Percentiles rank a stretch among this genome's conserved stretches.
Evolutionary conservation across 2,329 filamentous ascomycete species (phyloP).

Genomic region (Tolypocladium album): DNA sequence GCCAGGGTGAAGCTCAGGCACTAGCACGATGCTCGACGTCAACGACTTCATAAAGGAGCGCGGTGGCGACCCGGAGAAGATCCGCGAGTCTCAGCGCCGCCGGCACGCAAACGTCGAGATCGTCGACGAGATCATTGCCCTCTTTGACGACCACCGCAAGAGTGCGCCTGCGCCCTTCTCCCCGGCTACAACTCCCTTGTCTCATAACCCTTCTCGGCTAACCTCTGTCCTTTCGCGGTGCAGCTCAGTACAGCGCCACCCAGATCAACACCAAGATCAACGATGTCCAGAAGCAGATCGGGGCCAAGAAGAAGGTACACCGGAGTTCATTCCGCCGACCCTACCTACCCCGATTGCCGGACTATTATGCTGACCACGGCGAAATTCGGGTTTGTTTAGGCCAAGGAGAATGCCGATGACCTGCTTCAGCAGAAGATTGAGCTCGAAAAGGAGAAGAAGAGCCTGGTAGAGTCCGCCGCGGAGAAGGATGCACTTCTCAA

Average conservation of each 20-base stretch:
- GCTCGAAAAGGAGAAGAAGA: slow-evolving; percentile 74
- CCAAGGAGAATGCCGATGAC: slow-evolving; percentile 78
- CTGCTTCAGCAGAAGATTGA: slow-evolving; percentile 68
- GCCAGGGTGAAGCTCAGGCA: no score
- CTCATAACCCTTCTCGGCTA: not conserved
- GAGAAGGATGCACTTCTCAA: slow-evolving; percentile 67
- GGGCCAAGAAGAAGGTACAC: slow-evolving; percentile 73
- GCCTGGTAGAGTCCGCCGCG: slow-evolving; percentile 59
- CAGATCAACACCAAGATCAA: slow-evolving; percentile 83
- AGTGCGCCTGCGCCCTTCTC: slow-evolving; percentile 40
- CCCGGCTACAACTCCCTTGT: not conserved
- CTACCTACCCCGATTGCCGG: not conserved
- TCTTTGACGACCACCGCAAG: slow-evolving; percentile 77
- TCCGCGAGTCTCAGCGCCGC: slow-evolving; percentile 81
- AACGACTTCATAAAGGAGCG: slow-evolving; percentile 74
- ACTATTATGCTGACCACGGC: not conserved
- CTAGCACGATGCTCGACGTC: slow-evolving; percentile 57
- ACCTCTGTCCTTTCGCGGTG: not conserved
- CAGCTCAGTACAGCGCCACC: slow-evolving; percentile 61
- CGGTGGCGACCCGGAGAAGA: slow-evolving; percentile 82
- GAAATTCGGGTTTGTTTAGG: slow-evolving; percentile 27
- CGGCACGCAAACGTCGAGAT: slow-evolving; percentile 70
- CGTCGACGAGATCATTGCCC: slow-evolving; percentile 81
- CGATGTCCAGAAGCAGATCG: slow-evolving; percentile 80
- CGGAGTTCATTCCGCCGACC: not conserved